These are phyloP conservation scores for Setaria viridis DNA, from an alignment of 202 grass and related monocot species.

Conservation along the genomic window DNA sequence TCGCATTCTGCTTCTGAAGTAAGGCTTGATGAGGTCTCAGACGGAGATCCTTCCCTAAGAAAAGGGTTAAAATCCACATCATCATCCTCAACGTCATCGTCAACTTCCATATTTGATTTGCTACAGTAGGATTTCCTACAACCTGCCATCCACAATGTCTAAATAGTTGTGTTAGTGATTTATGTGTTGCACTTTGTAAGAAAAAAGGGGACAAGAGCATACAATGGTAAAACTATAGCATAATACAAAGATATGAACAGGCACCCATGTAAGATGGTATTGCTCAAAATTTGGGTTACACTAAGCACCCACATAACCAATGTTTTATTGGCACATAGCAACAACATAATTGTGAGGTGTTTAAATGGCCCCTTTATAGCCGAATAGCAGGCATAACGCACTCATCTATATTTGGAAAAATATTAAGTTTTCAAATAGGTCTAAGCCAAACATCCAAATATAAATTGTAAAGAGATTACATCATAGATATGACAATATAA, in stretches of 20 bases:
- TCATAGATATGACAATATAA: not conserved
- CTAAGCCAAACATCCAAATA: slow-evolving; percentile 9
- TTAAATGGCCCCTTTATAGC: slow-evolving; percentile 5
- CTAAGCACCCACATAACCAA: slow-evolving; percentile 7
- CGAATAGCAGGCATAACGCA: slow-evolving; percentile 9
- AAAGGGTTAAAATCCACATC: slow-evolving; percentile 88
- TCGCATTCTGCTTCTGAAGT: slow-evolving; percentile 73
- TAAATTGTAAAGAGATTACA: not conserved
- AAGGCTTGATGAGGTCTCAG: slow-evolving; percentile 77
- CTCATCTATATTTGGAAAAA: slow-evolving; percentile 9
- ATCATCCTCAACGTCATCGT: slow-evolving; percentile 85
- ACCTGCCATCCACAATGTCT: slow-evolving; percentile 37
- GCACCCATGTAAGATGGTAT: slow-evolving; percentile 1
- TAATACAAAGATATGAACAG: not conserved
- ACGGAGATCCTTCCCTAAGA: slow-evolving; percentile 65
- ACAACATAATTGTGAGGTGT: not conserved
- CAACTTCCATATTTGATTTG: slow-evolving; percentile 62
- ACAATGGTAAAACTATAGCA: not conserved
- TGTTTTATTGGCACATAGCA: slow-evolving; percentile 14
- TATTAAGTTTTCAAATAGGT: slow-evolving; percentile 1
- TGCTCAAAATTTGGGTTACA: not conserved
- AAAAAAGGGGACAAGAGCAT: slow-evolving; percentile 11
- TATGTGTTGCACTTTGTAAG: not conserved
- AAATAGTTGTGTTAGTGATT: slow-evolving; percentile 19
- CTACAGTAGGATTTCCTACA: slow-evolving; percentile 22